phyloP scores from a whole-genome alignment of 2,329 filamentous ascomycete genomes.

The Cladophialophora carrionii region DNA sequence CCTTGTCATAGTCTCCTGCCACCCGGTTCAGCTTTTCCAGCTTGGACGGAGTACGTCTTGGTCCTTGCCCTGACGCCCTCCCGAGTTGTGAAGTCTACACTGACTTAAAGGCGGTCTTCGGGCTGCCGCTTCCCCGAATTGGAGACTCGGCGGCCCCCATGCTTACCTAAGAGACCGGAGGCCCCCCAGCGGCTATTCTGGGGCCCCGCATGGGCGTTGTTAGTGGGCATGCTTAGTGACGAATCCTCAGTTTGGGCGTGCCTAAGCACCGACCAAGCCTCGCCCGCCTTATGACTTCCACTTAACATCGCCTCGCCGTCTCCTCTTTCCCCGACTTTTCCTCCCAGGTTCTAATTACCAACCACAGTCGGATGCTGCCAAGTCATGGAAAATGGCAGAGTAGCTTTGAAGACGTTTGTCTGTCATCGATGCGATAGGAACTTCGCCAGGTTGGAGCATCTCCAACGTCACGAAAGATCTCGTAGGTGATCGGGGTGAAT shows the following conservation, averaged over 20 bases:
- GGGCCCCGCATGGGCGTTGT: not conserved
- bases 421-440: conserved; percentile 26
- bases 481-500: not conserved
- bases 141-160: not conserved
- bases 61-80: conserved; percentile 22
- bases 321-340: not conserved
- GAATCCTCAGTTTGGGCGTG: not conserved
- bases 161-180: not conserved
- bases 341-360: not conserved
- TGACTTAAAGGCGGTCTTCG: not conserved
- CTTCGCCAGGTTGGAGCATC: conserved; percentile 45
- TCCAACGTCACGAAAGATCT: conserved; percentile 46
- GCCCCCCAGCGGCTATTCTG: too few relatives aligned
- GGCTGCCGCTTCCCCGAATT: not conserved
- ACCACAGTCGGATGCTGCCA: not conserved
- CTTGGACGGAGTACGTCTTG: conserved; percentile 26
- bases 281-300: too few relatives aligned
- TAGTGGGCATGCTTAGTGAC: not conserved
- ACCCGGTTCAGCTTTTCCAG: conserved; percentile 32
- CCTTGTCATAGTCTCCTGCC: conserved; percentile 31
- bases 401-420: not conserved
- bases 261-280: not conserved
- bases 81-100: conserved; percentile 57
- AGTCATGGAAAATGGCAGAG: conserved; percentile 1
- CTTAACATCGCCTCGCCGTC: not conserved